A percentile compares a stretch with the other conserved stretches of the same genome.
Conservation (phyloP, 177 flowering plant species). For the Telopea speciosissima region DNA sequence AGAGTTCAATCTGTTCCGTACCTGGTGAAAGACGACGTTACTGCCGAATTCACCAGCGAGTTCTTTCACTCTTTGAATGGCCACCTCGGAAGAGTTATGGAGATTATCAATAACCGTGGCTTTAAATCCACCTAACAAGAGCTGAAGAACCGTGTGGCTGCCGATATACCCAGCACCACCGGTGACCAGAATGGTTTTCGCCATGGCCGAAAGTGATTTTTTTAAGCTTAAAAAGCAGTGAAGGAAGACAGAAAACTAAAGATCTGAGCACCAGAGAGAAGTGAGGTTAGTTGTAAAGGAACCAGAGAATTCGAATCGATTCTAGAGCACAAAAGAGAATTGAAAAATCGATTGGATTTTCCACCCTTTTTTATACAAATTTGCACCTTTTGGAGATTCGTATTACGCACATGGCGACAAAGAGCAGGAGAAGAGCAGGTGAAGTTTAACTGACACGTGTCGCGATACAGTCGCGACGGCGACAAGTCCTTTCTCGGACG, state of each 20-base stretch:
- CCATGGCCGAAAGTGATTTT: not conserved
- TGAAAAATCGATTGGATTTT: too few relatives aligned
- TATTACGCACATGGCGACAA: not conserved
- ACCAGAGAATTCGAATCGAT: not conserved
- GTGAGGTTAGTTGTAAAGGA: not conserved
- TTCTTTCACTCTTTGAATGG: constrained; percentile 43
- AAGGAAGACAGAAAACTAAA: not conserved
- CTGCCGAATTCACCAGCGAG: constrained; percentile 48
- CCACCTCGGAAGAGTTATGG: constrained; percentile 52
- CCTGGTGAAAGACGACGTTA: constrained; percentile 58
- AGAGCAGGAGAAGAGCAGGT: too few relatives aligned
- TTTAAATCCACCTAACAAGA: constrained; percentile 49
- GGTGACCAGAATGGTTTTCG: constrained; percentile 52
- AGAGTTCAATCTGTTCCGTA: not conserved
- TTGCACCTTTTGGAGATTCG: not conserved
- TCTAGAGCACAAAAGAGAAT: not conserved
- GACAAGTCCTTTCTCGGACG: too few relatives aligned
- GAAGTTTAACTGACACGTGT: too few relatives aligned
- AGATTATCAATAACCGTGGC: constrained; percentile 57
- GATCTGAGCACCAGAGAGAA: not conserved
- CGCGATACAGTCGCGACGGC: too few relatives aligned
- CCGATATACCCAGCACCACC: constrained; percentile 88
- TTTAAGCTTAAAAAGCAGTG: not conserved
- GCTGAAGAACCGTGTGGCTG: constrained; percentile 70
- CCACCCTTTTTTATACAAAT: too few relatives aligned